Evolutionary conservation across 495 filamentous ascomycete genomes (phyloP).

Genomic region (Tuber indicum): DNA sequence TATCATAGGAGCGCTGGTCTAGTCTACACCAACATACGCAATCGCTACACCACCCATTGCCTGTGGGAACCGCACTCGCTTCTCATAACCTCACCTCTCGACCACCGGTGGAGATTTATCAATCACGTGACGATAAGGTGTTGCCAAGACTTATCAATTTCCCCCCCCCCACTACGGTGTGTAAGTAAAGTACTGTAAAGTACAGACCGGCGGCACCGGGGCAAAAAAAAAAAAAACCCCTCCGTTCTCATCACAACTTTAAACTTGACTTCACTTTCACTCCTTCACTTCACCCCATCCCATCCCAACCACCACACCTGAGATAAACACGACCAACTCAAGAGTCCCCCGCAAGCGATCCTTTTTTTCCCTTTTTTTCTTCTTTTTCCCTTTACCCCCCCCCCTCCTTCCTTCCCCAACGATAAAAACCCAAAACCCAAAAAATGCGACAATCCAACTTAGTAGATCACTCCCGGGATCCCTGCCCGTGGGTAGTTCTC

Average conservation of each 20-base stretch:
- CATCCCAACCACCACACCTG: background rate
- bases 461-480: slow-evolving; percentile 80
- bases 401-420: background rate
- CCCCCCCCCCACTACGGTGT: no score
- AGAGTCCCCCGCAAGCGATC: background rate
- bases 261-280: background rate
- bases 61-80: no score
- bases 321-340: background rate
- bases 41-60: no score
- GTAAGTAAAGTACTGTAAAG: no score
- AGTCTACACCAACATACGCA: no score
- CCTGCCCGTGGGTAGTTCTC: slow-evolving; percentile 92
- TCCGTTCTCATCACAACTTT: background rate
- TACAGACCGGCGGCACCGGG: background rate
- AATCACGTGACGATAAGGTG: no score
- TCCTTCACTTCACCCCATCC: background rate
- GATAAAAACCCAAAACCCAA: background rate
- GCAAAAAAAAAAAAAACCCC: background rate
- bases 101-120: no score
- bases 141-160: no score
- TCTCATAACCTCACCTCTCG: no score
- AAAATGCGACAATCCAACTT: slow-evolving; percentile 1
- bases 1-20: no score
- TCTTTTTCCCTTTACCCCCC: background rate
- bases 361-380: background rate